Conservation (phyloP, 768 basidiomycete genomes). For the Leccinum variicolor region DNA sequence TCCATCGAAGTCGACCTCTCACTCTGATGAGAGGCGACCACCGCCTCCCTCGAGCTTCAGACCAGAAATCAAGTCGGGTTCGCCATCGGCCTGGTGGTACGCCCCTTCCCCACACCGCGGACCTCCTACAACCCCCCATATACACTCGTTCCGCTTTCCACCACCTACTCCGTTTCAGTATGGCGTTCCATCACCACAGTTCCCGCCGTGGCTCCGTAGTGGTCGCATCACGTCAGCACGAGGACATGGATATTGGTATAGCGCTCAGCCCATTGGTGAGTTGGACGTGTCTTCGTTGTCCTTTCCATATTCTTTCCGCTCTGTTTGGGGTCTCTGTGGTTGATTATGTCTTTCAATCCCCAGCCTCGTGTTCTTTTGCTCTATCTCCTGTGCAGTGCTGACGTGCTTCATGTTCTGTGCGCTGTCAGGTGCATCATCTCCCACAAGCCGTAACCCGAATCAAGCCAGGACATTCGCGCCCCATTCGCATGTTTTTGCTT, state of each 20-base stretch:
- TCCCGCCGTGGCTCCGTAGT: conserved; percentile 16
- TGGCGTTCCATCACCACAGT: conserved; percentile 9
- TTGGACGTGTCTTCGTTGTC: conserved; percentile 2
- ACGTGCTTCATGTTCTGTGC: conserved; percentile 3
- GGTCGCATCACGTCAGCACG: conserved; percentile 5
- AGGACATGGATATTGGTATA: conserved; percentile 22
- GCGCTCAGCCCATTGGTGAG: conserved; percentile 17
- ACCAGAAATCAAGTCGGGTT: conserved; percentile 6
- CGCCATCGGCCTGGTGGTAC: conserved; percentile 6
- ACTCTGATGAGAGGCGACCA: conserved; percentile 1
- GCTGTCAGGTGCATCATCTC: conserved; percentile 13
- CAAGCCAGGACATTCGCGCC: conserved; percentile 1
- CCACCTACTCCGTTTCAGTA: conserved; percentile 6
- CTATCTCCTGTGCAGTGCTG: conserved; percentile 5
- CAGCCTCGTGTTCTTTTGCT: not conserved
- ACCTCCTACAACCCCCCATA: not conserved
- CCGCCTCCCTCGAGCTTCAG: not conserved
- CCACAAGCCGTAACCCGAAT: conserved; percentile 10
- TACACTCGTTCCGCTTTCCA: conserved; percentile 9
- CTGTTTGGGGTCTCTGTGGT: not conserved
- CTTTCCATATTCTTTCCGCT: not conserved
- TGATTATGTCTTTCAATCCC: not conserved
- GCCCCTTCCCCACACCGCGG: conserved; percentile 6
- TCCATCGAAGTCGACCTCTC: not conserved
- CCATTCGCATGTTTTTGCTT: conserved; percentile 2